A percentile compares a stretch with the other conserved stretches of the same genome.
Evolutionary conservation across 2,329 filamentous ascomycete genomes (phyloP).

Genomic region (Alternaria angustiovoidea): DNA sequence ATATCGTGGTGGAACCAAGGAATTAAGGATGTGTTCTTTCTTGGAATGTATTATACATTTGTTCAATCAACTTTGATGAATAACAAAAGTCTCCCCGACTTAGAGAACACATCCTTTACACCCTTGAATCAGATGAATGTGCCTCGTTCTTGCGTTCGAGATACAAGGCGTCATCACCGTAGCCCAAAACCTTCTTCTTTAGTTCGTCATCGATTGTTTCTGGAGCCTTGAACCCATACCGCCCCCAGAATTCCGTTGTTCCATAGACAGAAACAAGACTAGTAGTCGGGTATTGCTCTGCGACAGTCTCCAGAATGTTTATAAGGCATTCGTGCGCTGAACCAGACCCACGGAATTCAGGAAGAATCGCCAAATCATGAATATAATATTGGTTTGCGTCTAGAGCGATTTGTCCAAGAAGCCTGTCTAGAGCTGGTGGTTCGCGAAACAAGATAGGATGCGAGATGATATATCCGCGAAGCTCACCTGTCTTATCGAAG

Average conservation of each 20-base stretch:
- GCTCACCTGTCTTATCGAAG: constrained; percentile 1
- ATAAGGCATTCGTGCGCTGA: background rate
- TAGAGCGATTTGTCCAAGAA: background rate
- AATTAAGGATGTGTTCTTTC: too few species aligned
- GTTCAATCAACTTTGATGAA: too few species aligned
- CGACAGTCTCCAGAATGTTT: background rate
- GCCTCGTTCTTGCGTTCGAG: background rate
- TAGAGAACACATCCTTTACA: background rate
- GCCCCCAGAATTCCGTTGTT: background rate
- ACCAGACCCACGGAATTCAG: constrained; percentile 16
- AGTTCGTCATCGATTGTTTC: background rate
- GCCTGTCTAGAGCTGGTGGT: background rate
- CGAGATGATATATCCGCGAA: constrained; percentile 27
- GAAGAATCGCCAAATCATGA: constrained; percentile 30
- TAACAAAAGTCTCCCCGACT: too few species aligned
- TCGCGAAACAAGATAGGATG: constrained; percentile 20
- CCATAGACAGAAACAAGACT: background rate
- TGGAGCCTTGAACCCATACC: background rate
- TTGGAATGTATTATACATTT: too few species aligned
- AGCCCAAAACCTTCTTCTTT: background rate
- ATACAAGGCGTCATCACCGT: background rate
- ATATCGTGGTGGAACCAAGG: too few species aligned
- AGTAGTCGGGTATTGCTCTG: background rate
- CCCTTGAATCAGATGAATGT: background rate
- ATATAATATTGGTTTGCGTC: constrained; percentile 30